Evolutionary conservation across 1,139 yeast genomes (phyloP).

Genomic region (Protomyces inouyei): DNA sequence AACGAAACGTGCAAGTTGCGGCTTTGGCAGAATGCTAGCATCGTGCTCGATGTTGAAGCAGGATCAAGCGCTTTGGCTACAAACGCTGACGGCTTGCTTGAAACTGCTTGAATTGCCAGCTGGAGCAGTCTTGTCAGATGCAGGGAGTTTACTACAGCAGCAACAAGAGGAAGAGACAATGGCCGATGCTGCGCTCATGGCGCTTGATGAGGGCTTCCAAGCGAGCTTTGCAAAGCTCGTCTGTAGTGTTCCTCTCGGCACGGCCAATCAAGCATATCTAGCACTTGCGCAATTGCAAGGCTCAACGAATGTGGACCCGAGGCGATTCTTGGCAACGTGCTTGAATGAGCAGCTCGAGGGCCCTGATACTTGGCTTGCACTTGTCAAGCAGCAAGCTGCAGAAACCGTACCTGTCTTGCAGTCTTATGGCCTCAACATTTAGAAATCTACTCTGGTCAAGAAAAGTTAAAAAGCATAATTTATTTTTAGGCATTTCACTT

Average conservation of each 20-base stretch:
- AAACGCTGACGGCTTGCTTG: slow-evolving; percentile 46
- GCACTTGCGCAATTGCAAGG: slow-evolving; percentile 38
- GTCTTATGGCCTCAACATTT: background rate
- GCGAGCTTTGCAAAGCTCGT: slow-evolving; percentile 67
- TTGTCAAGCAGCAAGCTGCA: background rate
- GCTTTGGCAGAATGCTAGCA: slow-evolving; percentile 58
- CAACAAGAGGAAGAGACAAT: background rate
- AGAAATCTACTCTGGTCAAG: background rate
- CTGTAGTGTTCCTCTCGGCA: slow-evolving; percentile 37
- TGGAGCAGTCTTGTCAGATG: slow-evolving; percentile 23
- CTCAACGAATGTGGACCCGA: slow-evolving; percentile 36
- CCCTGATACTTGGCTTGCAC: background rate
- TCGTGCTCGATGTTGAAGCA: background rate
- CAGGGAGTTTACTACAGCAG: background rate
- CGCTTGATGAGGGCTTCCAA: slow-evolving; percentile 60
- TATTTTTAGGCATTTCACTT: background rate
- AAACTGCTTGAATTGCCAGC: slow-evolving; percentile 30
- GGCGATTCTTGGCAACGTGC: slow-evolving; percentile 39
- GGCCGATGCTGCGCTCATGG: background rate
- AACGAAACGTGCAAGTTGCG: slow-evolving; percentile 62
- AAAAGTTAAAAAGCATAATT: background rate
- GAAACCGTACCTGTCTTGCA: background rate
- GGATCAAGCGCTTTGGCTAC: slow-evolving; percentile 34
- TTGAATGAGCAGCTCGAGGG: slow-evolving; percentile 36
- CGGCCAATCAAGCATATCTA: slow-evolving; percentile 71